phyloP scores from a whole-genome alignment of 1,139 yeast species.

The Diutina ranongensis region DNA sequence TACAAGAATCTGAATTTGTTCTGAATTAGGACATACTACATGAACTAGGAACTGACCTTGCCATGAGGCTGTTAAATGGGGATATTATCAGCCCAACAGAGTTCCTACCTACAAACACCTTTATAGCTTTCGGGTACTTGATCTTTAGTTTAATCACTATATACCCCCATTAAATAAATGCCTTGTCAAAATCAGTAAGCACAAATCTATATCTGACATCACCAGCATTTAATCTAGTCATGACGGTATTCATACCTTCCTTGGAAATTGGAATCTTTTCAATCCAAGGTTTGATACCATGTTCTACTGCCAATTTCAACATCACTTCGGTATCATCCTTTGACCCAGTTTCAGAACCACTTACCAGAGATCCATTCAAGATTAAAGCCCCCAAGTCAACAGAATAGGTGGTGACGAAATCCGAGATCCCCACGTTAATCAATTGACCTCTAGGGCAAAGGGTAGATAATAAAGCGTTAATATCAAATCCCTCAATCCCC shows the following conservation, averaged over 20 bases:
- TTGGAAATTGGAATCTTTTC: neutral
- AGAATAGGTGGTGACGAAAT: neutral
- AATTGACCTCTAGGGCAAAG: neutral
- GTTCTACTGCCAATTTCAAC: neutral
- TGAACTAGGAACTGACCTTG: too few relatives aligned
- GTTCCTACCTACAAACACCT: too few relatives aligned
- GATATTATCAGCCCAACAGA: too few relatives aligned
- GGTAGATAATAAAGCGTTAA: conserved; percentile 6
- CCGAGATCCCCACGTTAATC: neutral
- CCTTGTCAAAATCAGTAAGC: neutral
- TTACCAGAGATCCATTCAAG: neutral
- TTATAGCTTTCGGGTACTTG: too few relatives aligned
- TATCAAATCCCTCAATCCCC: conserved; percentile 9
- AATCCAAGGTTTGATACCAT: neutral
- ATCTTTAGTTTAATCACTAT: too few relatives aligned
- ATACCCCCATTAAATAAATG: neutral
- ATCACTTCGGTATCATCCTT: neutral
- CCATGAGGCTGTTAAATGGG: too few relatives aligned
- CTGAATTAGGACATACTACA: too few relatives aligned
- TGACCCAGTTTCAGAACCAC: neutral
- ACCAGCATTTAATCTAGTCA: neutral
- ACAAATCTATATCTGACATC: conserved; percentile 1
- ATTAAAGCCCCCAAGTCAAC: neutral
- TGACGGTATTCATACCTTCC: neutral
- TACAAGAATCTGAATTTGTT: too few relatives aligned